Base-by-base conservation (phyloP, 2,329 filamentous ascomycete genomes). In the Plenodomus tracheiphilus region DNA sequence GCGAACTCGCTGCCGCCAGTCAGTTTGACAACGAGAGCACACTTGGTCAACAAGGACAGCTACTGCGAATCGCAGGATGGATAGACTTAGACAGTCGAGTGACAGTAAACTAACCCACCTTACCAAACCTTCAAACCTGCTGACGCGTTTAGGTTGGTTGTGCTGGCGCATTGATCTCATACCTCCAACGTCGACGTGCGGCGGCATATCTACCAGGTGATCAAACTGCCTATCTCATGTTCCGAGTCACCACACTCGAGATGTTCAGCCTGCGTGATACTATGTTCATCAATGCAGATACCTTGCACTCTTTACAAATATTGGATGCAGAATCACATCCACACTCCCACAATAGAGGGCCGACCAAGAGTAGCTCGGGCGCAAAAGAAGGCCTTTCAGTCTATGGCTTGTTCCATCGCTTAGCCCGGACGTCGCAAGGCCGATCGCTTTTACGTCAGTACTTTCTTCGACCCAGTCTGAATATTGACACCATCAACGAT, bases 361-460 rank as follows among this genome's bases (percentile, higher is more conserved):
- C 85, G 2, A 81, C 79, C 6, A 82, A 77, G 55, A 78, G 79
- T 22, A 80, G 77, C 20, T 84, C 81, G 1, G 85, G 82, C 17
- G 81, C 82, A 1, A 96, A 93, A 69, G 91, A 96, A 73, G 88
- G 85, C 15, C 78, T 94, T 1, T 97, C 90, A 0, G 75, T 96
- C 0, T 96, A 88, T 68, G 92, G 89, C 0, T 75, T 97, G 0
- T 95, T 97, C 53, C 84, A 87, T 49, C 79, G 84, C 46, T 76
- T 94, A 22, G 85, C 88, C 20, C 81, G 81, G 46, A 97, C 91
- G 3, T 81, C 88, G 1, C 91, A 97, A 68, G 94, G 94, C 0
- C 90, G 85, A 59, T 66, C 76, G 20, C 80, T 82, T 37, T 78
- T 99, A 4, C 86, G 89, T n/a, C 86, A 89, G 60, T 81, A 88